Evolutionary conservation across 352 stramenopile species (phyloP).

Genomic region (Aphanomyces cochlioides): DNA sequence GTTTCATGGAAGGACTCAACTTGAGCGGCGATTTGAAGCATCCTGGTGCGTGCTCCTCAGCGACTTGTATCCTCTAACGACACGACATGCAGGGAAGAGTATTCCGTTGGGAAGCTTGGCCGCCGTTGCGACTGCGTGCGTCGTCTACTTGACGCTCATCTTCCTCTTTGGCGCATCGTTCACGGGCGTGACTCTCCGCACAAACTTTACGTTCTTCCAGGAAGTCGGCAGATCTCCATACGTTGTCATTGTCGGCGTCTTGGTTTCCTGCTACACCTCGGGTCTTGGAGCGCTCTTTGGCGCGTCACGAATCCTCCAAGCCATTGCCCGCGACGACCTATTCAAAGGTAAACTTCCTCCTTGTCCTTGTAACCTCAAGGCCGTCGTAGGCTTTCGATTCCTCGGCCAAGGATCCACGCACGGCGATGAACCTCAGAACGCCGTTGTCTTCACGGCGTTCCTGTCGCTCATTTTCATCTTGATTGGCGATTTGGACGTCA

Average conservation of each 20-base stretch:
- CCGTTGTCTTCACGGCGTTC: constrained; percentile 59
- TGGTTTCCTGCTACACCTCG: constrained; percentile 67
- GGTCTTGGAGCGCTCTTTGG: constrained; percentile 66
- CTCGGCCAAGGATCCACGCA: constrained; percentile 48
- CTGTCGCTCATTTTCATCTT: constrained; percentile 68
- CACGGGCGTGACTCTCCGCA: constrained; percentile 49
- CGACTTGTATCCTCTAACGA: constrained; percentile 1
- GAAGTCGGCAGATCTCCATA: constrained; percentile 51
- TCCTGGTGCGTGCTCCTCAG: constrained; percentile 38
- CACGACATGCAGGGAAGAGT: constrained; percentile 41
- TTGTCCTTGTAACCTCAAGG: background rate
- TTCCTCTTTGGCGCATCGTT: constrained; percentile 60
- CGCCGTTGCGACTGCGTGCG: constrained; percentile 53
- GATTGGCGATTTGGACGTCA: constrained; percentile 65
- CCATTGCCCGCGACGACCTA: constrained; percentile 68
- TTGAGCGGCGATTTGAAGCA: constrained; percentile 74
- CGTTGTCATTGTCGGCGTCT: constrained; percentile 58
- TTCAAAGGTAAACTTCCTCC: constrained; percentile 42
- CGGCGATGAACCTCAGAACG: constrained; percentile 65
- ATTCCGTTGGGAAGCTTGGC: constrained; percentile 64
- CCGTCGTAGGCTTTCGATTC: constrained; percentile 27
- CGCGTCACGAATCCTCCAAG: constrained; percentile 65
- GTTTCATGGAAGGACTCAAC: constrained; percentile 81
- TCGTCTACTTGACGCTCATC: constrained; percentile 70
- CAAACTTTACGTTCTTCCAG: constrained; percentile 76